Evolutionary conservation across 495 filamentous ascomycete genomes (phyloP).

Genomic region (Penicillium diatomitis): DNA sequence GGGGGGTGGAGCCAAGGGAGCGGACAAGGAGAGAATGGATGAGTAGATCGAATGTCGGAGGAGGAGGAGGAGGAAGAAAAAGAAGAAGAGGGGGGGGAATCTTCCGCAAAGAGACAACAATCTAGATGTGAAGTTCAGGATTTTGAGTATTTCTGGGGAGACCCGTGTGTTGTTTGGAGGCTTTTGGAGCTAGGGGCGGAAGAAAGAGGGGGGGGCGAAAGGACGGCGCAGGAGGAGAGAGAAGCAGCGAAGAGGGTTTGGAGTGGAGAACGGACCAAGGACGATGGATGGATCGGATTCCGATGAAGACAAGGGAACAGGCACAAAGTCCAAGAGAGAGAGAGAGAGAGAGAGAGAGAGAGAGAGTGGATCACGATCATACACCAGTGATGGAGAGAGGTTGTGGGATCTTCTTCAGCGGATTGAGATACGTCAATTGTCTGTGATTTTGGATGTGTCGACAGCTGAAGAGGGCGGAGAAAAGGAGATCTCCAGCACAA

Average conservation of each 20-base stretch:
- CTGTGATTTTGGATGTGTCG: too few species aligned
- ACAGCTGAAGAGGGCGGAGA: too few species aligned
- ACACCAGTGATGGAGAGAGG: not conserved
- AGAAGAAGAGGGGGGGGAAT: not conserved
- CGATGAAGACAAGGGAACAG: not conserved
- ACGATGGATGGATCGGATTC: slow-evolving; percentile 3
- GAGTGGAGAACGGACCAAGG: not conserved
- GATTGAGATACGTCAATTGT: too few species aligned
- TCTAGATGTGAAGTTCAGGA: not conserved
- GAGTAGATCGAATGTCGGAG: not conserved
- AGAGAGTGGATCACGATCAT: not conserved
- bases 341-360: not conserved
- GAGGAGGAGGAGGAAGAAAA: slow-evolving; percentile 7
- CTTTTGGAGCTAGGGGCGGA: slow-evolving; percentile 5
- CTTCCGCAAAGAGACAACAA: not conserved
- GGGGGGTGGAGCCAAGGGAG: not conserved
- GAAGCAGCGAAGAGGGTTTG: not conserved
- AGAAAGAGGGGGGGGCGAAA: slow-evolving; percentile 9
- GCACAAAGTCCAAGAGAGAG: not conserved
- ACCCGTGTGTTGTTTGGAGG: slow-evolving; percentile 10
- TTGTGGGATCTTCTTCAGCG: too few species aligned
- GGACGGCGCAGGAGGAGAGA: too few species aligned
- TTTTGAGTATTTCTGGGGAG: not conserved
- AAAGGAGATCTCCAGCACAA: too few species aligned
- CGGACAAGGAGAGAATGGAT: slow-evolving; percentile 1